Percentiles rank a stretch among this genome's conserved stretches.
Evolutionary conservation across 2,329 filamentous ascomycete species (phyloP).

Genomic region (Fusarium falciforme): DNA sequence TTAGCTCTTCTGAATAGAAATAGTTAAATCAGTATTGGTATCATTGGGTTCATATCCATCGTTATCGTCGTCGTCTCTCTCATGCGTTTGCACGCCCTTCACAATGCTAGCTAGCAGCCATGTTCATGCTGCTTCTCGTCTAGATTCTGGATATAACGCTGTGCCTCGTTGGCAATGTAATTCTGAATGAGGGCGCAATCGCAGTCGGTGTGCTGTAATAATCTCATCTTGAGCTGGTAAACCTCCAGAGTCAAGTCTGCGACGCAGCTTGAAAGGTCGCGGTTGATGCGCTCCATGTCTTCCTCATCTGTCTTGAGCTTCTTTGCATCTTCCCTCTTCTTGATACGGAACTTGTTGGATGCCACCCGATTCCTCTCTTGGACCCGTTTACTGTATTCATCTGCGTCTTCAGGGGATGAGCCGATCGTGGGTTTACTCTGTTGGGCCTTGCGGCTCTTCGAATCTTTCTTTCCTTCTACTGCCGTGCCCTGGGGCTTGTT

Average conservation of each 20-base stretch:
- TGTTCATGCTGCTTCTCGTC: background rate
- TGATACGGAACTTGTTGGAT: conserved; percentile 41
- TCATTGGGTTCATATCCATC: background rate
- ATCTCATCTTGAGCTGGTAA: conserved; percentile 36
- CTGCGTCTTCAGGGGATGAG: background rate
- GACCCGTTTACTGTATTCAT: background rate
- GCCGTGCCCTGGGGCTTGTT: background rate
- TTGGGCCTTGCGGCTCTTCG: background rate
- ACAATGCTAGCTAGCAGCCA: background rate
- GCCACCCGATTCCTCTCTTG: conserved; percentile 41
- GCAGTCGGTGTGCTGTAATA: conserved; percentile 40
- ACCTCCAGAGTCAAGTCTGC: conserved; percentile 33
- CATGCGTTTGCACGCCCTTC: too few species aligned
- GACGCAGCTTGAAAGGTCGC: conserved; percentile 13
- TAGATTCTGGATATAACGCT: conserved; percentile 22
- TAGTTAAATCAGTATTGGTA: background rate
- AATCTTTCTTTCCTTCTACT: background rate
- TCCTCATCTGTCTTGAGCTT: conserved; percentile 30
- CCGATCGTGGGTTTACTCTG: background rate
- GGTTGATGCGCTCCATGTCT: conserved; percentile 29
- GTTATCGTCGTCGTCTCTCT: background rate
- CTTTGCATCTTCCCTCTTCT: conserved; percentile 30
- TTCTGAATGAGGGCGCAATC: conserved; percentile 38
- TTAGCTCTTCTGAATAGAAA: background rate
- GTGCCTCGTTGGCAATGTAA: conserved; percentile 35